Base-by-base conservation (phyloP, 2,329 filamentous ascomycete genomes). In the Talaromyces albobiverticillius region DNA sequence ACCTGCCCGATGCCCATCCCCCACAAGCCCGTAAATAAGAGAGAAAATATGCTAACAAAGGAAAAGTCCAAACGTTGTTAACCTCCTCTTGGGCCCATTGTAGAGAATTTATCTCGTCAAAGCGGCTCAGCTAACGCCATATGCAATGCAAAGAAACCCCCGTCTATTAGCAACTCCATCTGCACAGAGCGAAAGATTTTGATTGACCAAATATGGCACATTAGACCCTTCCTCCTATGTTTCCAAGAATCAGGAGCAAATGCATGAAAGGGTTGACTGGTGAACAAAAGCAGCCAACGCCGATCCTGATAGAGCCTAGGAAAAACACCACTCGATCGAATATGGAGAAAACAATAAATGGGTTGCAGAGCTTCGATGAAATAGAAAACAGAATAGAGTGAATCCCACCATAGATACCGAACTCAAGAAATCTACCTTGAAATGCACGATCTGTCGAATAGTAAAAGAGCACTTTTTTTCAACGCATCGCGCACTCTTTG, bases 111-210 rank as follows among this genome's bases (percentile, higher is more conserved):
- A 59, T 62, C 59, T 62, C 64, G 58, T 65, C 58, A 61, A 55
- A 63, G 64, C 62, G 67, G 65, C 64, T 70, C 67, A 69, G 68
- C 67, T 66, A 72, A 72, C 70, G 70, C 70, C 70, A 69, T 65
- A 71, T 62, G 67, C 61, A 72, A 72, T 72, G 70, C 70, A 71
- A 71, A 63, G 58, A 69, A 69, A 47, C 38, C 61, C 60, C 65
- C 62, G 57, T 64, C 61, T 66, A 61, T 51, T 67, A 66, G 60
- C 59, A 60, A 51, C 59, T 55, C 49, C 58, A 58, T 64, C 57
- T 59, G 52, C 55, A 56, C 49, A 55, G 14, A 16, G 41, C 23
- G 38, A 55, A 57, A 57, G 57, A 64, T 55, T 60, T 51, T 20
- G 18, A 58, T 57, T 57, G 57, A 59, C 59, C 56, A 60, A 65